These are phyloP conservation scores for Lachnellula hyalina DNA, from an alignment of 2,329 filamentous ascomycete genomes.

Conservation along the genomic window DNA sequence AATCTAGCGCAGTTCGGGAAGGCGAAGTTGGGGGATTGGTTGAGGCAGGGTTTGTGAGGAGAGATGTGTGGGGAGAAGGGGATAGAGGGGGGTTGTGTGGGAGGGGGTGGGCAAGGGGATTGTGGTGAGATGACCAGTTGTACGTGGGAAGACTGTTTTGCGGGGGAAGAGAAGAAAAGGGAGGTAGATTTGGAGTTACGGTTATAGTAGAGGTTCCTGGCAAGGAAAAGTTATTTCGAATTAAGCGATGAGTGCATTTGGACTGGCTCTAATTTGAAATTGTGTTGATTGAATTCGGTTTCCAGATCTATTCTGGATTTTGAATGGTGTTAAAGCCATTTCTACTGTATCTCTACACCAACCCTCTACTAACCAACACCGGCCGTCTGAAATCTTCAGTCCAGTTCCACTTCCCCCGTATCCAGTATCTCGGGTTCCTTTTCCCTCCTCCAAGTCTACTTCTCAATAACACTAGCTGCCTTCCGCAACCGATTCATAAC, in stretches of 20 bases:
- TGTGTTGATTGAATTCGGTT: neutral
- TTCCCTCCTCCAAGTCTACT: constrained; percentile 1
- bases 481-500: constrained; percentile 81
- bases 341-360: neutral
- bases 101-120: constrained; percentile 1
- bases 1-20: constrained; percentile 93
- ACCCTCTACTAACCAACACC: neutral
- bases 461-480: constrained; percentile 52
- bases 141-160: neutral
- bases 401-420: neutral
- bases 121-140: neutral
- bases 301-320: too few species aligned
- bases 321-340: too few species aligned
- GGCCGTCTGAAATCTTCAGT: neutral
- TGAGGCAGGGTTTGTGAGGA: constrained; percentile 72
- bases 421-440: too few species aligned
- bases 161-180: neutral
- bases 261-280: neutral
- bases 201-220: constrained; percentile 4
- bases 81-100: neutral
- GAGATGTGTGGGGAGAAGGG: neutral
- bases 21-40: constrained; percentile 82
- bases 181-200: constrained; percentile 10
- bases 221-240: neutral
- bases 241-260: neutral